Percentiles rank a stretch among this genome's conserved stretches.
phyloP scores from a whole-genome alignment of 345 rosid species.

The Lagerstroemia speciosa region DNA sequence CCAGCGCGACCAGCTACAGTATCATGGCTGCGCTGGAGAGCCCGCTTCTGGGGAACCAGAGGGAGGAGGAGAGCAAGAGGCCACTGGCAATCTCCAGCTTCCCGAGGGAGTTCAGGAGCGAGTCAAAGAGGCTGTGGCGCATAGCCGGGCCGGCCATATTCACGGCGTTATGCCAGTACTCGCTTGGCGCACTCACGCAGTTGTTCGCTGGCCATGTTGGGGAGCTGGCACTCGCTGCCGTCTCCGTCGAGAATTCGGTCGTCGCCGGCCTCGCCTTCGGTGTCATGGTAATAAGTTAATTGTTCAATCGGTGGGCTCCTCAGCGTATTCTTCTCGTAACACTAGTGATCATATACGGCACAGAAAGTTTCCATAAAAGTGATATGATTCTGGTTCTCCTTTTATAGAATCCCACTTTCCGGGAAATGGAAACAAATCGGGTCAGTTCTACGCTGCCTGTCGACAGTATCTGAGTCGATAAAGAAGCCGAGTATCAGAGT shows the following conservation, averaged over 20 bases:
- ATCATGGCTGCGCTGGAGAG: slow-evolving; percentile 20
- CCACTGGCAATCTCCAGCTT: not conserved
- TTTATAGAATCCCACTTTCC: too few relatives aligned
- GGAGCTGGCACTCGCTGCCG: slow-evolving; percentile 81
- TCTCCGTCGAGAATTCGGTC: slow-evolving; percentile 82
- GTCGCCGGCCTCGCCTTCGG: slow-evolving; percentile 86
- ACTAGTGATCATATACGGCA: too few relatives aligned
- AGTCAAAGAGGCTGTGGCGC: slow-evolving; percentile 69
- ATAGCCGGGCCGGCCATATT: slow-evolving; percentile 89
- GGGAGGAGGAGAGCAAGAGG: slow-evolving; percentile 1
- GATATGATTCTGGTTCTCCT: too few relatives aligned
- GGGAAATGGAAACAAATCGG: too few relatives aligned
- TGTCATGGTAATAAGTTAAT: slow-evolving; percentile 48
- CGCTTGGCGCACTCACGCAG: slow-evolving; percentile 89
- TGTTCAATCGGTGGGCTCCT: too few relatives aligned
- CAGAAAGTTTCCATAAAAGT: too few relatives aligned
- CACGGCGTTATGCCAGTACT: slow-evolving; percentile 63
- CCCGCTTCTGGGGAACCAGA: slow-evolving; percentile 21
- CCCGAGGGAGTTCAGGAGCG: slow-evolving; percentile 44
- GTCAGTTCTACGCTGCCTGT: too few relatives aligned
- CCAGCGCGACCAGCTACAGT: not conserved
- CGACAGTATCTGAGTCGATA: too few relatives aligned
- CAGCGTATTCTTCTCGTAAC: too few relatives aligned
- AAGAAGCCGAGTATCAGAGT: too few relatives aligned
- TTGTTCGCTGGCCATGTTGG: slow-evolving; percentile 68